Base-by-base conservation (phyloP, 805 yeast species). In the Ogataea glucozyma region DNA sequence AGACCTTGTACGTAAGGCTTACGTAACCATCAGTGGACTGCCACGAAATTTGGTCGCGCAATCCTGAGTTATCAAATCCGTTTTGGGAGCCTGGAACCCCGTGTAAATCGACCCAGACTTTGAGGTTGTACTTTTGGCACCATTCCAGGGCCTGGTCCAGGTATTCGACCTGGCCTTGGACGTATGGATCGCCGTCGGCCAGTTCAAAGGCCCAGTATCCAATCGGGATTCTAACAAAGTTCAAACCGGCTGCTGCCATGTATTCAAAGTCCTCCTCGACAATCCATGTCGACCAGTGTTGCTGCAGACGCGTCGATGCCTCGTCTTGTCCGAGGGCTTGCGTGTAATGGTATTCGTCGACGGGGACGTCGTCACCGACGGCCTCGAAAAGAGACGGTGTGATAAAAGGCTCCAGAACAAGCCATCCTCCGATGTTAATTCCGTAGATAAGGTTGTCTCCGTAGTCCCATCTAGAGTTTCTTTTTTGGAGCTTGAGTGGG, bases 21-120 rank as follows among this genome's bases (percentile, higher is more conserved):
- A 75, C 66, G 38, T 60, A 51, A 14, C 54, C 60, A 44, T 73
- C 70, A 24, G 70, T 73, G 33, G 72, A 59, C 56, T 75, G 84
- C 79, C 85, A 88, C 3, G 63, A 64, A 36, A 71, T 16, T 2
- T 55, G 29, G 59, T 84, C 97, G 56, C 96, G 76, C 49, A 78
- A 68, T 20, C 98, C 98, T 7, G 96, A 87, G 70, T 90, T 90
- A 65, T 90, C 98, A 58, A 88, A 91, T 11, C 97, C 97, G 62
- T 90, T 90, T 65, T 90, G 98, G 17, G 96, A 85, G 17, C 97
- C 97, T 24, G 96, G 95, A n/a, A 85, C 95, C 49, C 97, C 97
- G 62, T 90, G 98, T 57, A 90, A 66, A 64, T 91, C 97, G 32
- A 90, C 75, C 97, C 96, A 88, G 18, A 80, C 95, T 59, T 82